Percentiles rank a stretch among this genome's conserved stretches.
These are phyloP conservation scores for Nematocida sp. DNA, from an alignment of 371 early-diverging fungal genomes.

Conservation along the genomic window DNA sequence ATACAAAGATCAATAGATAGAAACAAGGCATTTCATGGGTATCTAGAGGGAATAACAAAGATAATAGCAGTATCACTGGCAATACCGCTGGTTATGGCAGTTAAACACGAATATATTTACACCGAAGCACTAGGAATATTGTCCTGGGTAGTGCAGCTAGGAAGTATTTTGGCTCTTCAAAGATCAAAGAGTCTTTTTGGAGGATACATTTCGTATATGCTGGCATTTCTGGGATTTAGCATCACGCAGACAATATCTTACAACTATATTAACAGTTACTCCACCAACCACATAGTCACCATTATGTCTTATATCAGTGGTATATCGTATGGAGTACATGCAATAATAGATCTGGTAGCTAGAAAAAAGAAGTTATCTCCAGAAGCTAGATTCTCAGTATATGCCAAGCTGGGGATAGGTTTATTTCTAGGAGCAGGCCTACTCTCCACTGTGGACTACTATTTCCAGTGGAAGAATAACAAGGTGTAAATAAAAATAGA, in stretches of 20 bases:
- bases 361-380: conserved; percentile 18
- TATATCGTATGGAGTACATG: conserved; percentile 23
- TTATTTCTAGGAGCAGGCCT: conserved; percentile 17
- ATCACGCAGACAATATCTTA: conserved; percentile 32
- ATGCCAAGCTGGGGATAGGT: conserved; percentile 24
- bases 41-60: conserved; percentile 29
- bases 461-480: not conserved
- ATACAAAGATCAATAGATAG: not conserved
- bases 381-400: conserved; percentile 11
- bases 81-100: conserved; percentile 17
- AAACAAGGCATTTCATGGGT: conserved; percentile 35
- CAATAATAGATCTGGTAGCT: conserved; percentile 31
- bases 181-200: conserved; percentile 28
- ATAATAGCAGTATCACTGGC: conserved; percentile 14
- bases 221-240: conserved; percentile 19
- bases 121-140: conserved; percentile 6
- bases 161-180: conserved; percentile 6
- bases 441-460: not conserved
- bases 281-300: not conserved
- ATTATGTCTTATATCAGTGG: conserved; percentile 47
- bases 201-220: conserved; percentile 28
- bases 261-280: conserved; percentile 20
- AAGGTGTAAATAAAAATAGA: too few relatives aligned
- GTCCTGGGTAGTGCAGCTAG: conserved; percentile 35
- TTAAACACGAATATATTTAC: not conserved